Base-by-base conservation (phyloP, 768 basidiomycete species). In the Tephrocybe sp. region DNA sequence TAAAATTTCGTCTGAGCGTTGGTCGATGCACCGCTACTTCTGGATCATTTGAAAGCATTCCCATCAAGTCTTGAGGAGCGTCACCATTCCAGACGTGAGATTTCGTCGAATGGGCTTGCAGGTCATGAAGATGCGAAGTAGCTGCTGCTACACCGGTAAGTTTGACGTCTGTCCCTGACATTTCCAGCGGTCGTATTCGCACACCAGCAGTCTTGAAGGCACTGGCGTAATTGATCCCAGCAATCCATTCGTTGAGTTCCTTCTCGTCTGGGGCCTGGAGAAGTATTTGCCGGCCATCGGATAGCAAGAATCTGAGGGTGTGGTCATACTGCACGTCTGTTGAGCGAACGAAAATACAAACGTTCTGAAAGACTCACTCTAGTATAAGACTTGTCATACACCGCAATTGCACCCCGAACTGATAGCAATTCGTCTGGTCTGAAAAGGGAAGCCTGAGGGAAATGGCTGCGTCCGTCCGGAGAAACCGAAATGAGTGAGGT, bases 191-290 rank as follows among this genome's bases (percentile, higher is more conserved):
- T 18, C 94, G 82, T 82, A 97, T 92, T 37, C 82, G 77, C 30
- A 98, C 74, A 9, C 87, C 87, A 13, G 84, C 78, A 1, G 91
- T 84, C 69, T 87, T 93, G 80, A 97, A 98, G 5, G 91, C 76
- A 51, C 92, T 87, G 2, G 93, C 93, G 63, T 97, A 98, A 68
- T 99, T 99, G 62, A 98, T 92, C 26, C 78, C 75, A 12, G 87
- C 78, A 54, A 98, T 84, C 97, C 97, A 99, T 54, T 86, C 81
- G 58, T 94, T 87, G 72, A 91, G 78, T 50, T 94, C 90, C 36
- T 71, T 65, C 51, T 86, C 84, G 58, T 80, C 75, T 11, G 74
- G 61, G 5, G 89, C 79, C 61, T 92, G 91, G 16, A 98, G 74
- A 30, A 98, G 79, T 51, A 87, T 82, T 57, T 92, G 89, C 1